Base-by-base conservation (phyloP, 2,329 filamentous ascomycete genomes). In the Trichoderma atroviride region DNA sequence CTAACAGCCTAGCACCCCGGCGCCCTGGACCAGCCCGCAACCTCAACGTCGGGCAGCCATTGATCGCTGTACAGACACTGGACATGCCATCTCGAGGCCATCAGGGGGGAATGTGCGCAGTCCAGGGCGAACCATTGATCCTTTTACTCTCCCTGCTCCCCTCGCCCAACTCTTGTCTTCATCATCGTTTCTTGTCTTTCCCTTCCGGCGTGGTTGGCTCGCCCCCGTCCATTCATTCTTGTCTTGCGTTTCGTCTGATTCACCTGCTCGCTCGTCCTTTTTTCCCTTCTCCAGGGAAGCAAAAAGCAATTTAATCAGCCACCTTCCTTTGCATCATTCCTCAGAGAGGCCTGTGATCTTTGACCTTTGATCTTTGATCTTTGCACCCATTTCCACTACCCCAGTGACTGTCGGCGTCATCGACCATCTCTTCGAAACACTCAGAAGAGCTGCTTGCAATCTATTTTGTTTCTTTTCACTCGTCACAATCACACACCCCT, bases 61-160 rank as follows among this genome's bases (percentile, higher is more conserved):
- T 67, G 63, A 67, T 67, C 55, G 63, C 63, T 55, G 47, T 43
- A 29, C 40, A 35, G 50, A 67, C 40, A n/a, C 47, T 43, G 24
- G 50, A 67, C 63, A 50, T 58, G 35, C 63, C 55, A 67, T 67
- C 63, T 29, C 29, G 59, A 35, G 43, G 65, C 57, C 57, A 68
- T 61, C 65, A 68, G 65, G 65, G 65, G 65, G 65, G 65, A 61
- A 68, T 68, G 65, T 56, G 65, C 57, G 43, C 57, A 31, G 50
- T 24, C 31, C 56, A 61, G 33, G 57, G 65, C 57, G 65, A 68
- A 61, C 33, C 56, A 31, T 67, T 35, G 33, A 35, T 35, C 33
- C 65, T 61, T 68, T 61, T 68, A 52, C 65, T 61, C 43, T 60
- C 65, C 65, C 57, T 61, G 56, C 37, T 52, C 59, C 59, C 59